phyloP scores from a whole-genome alignment of 768 basidiomycete species.

The Lactarius trivialis region DNA sequence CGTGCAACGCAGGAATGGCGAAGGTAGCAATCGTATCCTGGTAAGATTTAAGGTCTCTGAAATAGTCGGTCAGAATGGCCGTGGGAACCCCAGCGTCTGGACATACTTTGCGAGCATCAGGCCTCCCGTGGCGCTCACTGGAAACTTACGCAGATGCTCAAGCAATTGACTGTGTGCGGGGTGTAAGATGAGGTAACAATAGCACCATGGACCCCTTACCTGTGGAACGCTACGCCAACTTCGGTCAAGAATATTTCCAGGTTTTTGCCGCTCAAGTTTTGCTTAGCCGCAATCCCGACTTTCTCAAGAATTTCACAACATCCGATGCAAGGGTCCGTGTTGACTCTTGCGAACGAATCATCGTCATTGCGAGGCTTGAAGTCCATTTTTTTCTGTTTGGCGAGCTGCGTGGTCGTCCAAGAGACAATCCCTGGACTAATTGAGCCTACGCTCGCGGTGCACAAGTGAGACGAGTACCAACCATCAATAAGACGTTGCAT shows the following conservation, averaged over 20 bases:
- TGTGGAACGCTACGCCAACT: slow-evolving; percentile 90
- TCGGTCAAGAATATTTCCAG: slow-evolving; percentile 88
- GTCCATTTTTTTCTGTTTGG: slow-evolving; percentile 92
- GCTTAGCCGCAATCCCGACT: slow-evolving; percentile 67
- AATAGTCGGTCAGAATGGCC: neutral
- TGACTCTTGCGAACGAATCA: slow-evolving; percentile 86
- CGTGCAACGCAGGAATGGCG: slow-evolving; percentile 72
- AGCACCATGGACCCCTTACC: slow-evolving; percentile 36
- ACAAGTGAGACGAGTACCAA: slow-evolving; percentile 33
- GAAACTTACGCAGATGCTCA: slow-evolving; percentile 94
- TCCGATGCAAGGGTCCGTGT: slow-evolving; percentile 85
- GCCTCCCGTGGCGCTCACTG: slow-evolving; percentile 93
- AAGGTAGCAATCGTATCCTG: slow-evolving; percentile 87
- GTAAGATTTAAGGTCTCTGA: slow-evolving; percentile 91
- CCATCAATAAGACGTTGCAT: slow-evolving; percentile 79
- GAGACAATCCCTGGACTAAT: slow-evolving; percentile 50
- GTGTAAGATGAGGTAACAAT: neutral
- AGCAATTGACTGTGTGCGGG: slow-evolving; percentile 60
- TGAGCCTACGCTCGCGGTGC: neutral
- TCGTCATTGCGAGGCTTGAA: slow-evolving; percentile 98
- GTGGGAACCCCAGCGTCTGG: neutral
- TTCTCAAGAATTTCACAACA: slow-evolving; percentile 84
- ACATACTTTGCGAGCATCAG: slow-evolving; percentile 95
- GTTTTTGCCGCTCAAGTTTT: slow-evolving; percentile 87
- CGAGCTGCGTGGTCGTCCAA: slow-evolving; percentile 70